Evolutionary conservation across 148 eudicot species (phyloP).

Genomic region (Silene uniflora): DNA sequence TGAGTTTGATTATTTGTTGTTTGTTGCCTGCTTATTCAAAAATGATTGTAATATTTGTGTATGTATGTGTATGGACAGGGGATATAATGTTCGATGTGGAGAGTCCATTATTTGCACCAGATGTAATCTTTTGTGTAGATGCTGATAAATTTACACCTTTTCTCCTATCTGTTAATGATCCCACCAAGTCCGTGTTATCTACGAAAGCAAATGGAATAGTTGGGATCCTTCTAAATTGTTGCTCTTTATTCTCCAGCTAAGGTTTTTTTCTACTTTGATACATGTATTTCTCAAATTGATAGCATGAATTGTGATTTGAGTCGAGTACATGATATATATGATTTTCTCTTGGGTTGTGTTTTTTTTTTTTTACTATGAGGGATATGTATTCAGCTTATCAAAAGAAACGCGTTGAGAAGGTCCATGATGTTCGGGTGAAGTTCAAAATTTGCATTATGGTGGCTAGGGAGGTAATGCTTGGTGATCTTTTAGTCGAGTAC

Average conservation of each 20-base stretch:
- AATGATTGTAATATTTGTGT: not conserved
- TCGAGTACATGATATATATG: not conserved
- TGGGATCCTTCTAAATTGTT: conserved; percentile 65
- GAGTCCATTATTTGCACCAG: conserved; percentile 73
- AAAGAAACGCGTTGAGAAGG: conserved; percentile 55
- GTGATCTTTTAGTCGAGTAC: conserved; percentile 6
- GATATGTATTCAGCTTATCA: conserved; percentile 68
- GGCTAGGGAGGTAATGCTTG: conserved; percentile 58
- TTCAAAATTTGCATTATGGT: conserved; percentile 82
- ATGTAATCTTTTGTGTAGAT: conserved; percentile 74
- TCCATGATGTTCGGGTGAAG: conserved; percentile 79
- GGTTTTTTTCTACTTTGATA: conserved; percentile 33
- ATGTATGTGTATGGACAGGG: conserved; percentile 41
- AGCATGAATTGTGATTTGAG: not conserved
- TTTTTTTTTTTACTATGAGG: conserved; percentile 29
- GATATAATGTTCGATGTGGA: conserved; percentile 68
- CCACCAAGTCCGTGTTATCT: conserved; percentile 34
- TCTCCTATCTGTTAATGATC: conserved; percentile 28
- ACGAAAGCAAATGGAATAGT: conserved; percentile 55
- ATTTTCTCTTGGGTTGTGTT: not conserved
- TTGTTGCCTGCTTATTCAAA: not conserved
- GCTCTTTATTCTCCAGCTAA: conserved; percentile 67
- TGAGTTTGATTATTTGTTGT: not conserved
- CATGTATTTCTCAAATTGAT: not conserved
- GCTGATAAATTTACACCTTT: conserved; percentile 63